phyloP scores from a whole-genome alignment of 169 alveolate genomes.

The Plasmodium reichenowi region DNA sequence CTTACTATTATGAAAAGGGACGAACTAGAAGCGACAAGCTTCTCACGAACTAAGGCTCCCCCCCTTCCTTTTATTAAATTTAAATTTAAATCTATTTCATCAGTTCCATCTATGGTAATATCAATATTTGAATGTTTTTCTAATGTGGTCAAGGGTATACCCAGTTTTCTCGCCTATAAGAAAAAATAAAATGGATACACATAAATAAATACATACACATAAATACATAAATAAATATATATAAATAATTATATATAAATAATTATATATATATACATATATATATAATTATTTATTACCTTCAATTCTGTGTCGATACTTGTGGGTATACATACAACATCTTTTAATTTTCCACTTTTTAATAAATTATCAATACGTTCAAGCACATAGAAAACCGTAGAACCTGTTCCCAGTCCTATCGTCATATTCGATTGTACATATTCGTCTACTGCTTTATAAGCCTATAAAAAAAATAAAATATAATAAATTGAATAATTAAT shows the following conservation, averaged over 20 bases:
- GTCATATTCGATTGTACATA: conserved; percentile 83
- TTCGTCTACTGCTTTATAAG: conserved; percentile 87
- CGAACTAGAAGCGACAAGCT: conserved; percentile 84
- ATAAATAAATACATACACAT: neutral
- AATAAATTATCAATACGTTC: conserved; percentile 83
- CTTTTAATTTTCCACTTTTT: conserved; percentile 77
- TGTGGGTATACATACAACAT: conserved; percentile 85
- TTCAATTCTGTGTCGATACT: conserved; percentile 83
- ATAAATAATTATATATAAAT: neutral
- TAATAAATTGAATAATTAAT: neutral
- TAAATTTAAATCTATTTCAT: conserved; percentile 84
- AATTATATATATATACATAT: neutral
- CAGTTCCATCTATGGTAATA: conserved; percentile 90
- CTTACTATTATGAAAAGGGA: conserved; percentile 81
- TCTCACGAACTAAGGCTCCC: conserved; percentile 90
- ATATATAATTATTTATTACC: conserved; percentile 43
- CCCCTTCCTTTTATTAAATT: conserved; percentile 90
- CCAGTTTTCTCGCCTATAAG: conserved; percentile 82
- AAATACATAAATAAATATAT: neutral
- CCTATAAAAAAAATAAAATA: conserved; percentile 53
- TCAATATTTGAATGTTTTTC: conserved; percentile 78
- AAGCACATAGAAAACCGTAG: conserved; percentile 87
- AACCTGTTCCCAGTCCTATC: conserved; percentile 90
- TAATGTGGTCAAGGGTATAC: conserved; percentile 80
- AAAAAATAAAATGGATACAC: neutral